Conservation (phyloP, 2,329 filamentous ascomycete genomes). For the Monosporascus sp. region DNA sequence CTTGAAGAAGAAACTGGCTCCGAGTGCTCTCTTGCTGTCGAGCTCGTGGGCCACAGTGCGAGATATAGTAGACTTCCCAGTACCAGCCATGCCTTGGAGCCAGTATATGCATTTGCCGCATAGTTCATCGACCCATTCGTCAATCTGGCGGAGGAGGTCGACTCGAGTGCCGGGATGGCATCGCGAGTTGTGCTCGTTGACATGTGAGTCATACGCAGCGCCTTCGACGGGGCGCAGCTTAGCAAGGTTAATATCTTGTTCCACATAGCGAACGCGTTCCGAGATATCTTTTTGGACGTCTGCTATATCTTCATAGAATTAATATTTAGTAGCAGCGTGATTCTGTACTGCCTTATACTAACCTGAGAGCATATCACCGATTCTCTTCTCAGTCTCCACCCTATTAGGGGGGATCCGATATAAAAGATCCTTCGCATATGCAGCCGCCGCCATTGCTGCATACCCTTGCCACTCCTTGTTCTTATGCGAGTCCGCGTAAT, state of each 20-base stretch:
- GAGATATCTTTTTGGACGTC: no score
- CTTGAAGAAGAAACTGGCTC: no score
- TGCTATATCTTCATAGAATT: no score
- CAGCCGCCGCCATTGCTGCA: no score
- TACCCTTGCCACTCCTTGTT: no score
- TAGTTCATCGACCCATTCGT: background rate
- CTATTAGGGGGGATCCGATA: no score
- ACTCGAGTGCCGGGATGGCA: background rate
- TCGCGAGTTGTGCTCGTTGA: background rate
- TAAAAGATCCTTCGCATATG: no score
- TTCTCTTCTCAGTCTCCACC: background rate
- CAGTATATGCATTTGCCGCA: background rate
- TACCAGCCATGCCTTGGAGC: background rate
- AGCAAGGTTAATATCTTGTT: no score
- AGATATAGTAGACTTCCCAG: background rate
- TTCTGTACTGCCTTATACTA: no score
- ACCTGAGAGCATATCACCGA: background rate
- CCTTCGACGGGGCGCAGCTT: background rate
- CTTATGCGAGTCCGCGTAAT: no score
- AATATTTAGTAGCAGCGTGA: no score
- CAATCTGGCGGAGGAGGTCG: background rate
- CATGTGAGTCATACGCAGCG: background rate
- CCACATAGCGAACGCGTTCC: no score
- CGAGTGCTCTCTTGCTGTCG: background rate
- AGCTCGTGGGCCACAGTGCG: background rate